phyloP scores from a whole-genome alignment of 1,284 basidiomycete genomes.

The Boletus semigastroideus region DNA sequence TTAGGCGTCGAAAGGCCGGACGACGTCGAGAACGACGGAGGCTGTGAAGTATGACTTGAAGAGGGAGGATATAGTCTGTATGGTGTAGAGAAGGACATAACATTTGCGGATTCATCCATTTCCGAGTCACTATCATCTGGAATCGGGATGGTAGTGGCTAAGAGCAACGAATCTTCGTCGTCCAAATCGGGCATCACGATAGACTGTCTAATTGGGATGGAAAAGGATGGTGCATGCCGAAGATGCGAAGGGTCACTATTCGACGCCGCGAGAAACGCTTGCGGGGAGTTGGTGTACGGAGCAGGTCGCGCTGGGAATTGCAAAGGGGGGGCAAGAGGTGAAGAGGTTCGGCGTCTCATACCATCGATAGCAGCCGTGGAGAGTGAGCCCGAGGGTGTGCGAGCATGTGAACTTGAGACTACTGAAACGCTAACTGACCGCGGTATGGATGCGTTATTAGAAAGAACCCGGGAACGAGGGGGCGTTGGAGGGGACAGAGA shows the following conservation, averaged over 20 bases:
- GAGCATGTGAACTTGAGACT: constrained; percentile 38
- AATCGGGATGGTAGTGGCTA: constrained; percentile 68
- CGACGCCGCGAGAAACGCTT: constrained; percentile 48
- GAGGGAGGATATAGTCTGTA: constrained; percentile 51
- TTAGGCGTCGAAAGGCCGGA: constrained; percentile 52
- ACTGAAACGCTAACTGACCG: constrained; percentile 39
- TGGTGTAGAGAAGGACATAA: constrained; percentile 71
- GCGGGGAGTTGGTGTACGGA: constrained; percentile 45
- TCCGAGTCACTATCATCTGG: constrained; percentile 74
- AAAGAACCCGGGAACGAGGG: constrained; percentile 46
- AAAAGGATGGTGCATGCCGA: constrained; percentile 28
- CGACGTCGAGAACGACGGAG: constrained; percentile 50
- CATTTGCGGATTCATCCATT: constrained; percentile 52
- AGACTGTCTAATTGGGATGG: constrained; percentile 39
- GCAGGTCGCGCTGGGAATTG: constrained; percentile 40
- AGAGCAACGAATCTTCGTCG: constrained; percentile 62
- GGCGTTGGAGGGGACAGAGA: constrained; percentile 43
- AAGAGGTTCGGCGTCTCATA: constrained; percentile 50
- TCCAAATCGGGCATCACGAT: constrained; percentile 40
- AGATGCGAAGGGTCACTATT: constrained; percentile 40
- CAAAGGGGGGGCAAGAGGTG: constrained; percentile 43
- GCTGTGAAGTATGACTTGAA: constrained; percentile 20
- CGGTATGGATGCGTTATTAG: constrained; percentile 36
- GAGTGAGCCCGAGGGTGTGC: constrained; percentile 47
- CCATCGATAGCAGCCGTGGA: constrained; percentile 40